Evolutionary conservation across 192 early-diverging fungal species (phyloP).

Genomic region (Rhizophlyctis rosea): DNA sequence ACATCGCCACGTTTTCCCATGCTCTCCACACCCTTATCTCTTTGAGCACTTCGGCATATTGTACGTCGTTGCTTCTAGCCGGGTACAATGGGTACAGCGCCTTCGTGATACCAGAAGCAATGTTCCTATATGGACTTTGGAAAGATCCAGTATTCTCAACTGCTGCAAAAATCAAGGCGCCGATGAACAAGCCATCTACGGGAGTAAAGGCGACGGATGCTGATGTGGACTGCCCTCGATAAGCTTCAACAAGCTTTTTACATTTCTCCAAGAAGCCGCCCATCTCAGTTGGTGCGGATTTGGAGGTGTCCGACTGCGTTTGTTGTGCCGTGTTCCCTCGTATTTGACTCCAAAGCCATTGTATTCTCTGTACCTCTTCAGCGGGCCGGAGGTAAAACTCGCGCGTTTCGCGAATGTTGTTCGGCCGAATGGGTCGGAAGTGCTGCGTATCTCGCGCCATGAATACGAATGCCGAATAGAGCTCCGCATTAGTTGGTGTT

Average conservation of each 20-base stretch:
- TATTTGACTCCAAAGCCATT: constrained; percentile 35
- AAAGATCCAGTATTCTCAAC: constrained; percentile 8
- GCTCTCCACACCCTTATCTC: constrained; percentile 80
- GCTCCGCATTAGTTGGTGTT: constrained; percentile 34
- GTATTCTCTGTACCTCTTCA: constrained; percentile 25
- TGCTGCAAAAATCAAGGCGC: constrained; percentile 23
- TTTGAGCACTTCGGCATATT: constrained; percentile 60
- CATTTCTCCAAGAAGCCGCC: constrained; percentile 29
- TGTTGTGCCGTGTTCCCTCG: not conserved
- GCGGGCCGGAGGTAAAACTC: constrained; percentile 20
- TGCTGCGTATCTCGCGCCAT: constrained; percentile 15
- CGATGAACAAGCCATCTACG: constrained; percentile 31
- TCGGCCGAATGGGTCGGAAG: constrained; percentile 13
- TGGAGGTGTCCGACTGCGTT: not conserved
- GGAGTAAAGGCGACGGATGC: constrained; percentile 34
- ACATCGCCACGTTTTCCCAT: constrained; percentile 62
- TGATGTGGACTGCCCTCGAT: no score
- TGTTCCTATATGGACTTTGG: constrained; percentile 17
- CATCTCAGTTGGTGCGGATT: constrained; percentile 11
- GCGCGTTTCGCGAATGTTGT: not conserved
- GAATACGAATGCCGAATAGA: constrained; percentile 34
- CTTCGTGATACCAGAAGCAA: constrained; percentile 24
- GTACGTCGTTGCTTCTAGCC: constrained; percentile 37
- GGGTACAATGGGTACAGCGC: constrained; percentile 28
- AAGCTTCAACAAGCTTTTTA: constrained; percentile 14